Evolutionary conservation across 805 yeast genomes (phyloP).

Genomic region (Millerozyma acaciae): DNA sequence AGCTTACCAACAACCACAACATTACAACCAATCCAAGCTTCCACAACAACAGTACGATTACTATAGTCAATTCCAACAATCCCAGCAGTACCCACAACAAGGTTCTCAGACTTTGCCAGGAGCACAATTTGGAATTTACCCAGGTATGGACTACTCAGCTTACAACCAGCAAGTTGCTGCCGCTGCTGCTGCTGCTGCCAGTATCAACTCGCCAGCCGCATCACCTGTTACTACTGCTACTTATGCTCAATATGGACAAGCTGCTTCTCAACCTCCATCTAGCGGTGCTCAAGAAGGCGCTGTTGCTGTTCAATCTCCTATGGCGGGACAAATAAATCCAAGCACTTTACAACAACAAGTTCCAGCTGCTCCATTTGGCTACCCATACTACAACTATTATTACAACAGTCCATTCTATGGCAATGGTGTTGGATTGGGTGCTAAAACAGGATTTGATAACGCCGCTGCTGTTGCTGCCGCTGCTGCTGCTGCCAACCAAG

Average conservation of each 20-base stretch:
- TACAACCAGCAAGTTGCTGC: slow-evolving; percentile 34
- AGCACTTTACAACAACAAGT: slow-evolving; percentile 29
- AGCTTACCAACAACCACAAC: slow-evolving; percentile 11
- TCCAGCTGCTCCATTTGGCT: slow-evolving; percentile 38
- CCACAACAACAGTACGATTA: slow-evolving; percentile 29
- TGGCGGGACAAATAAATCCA: slow-evolving; percentile 15
- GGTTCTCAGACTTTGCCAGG: slow-evolving; percentile 38
- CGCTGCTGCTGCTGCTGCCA: slow-evolving; percentile 24
- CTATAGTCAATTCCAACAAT: slow-evolving; percentile 33
- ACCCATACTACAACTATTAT: slow-evolving; percentile 41
- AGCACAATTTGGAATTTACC: slow-evolving; percentile 40
- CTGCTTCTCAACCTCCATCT: slow-evolving; percentile 14
- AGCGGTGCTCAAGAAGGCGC: slow-evolving; percentile 15
- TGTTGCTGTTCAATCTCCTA: slow-evolving; percentile 20
- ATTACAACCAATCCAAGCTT: slow-evolving; percentile 20
- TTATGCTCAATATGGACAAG: slow-evolving; percentile 20
- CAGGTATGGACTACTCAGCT: slow-evolving; percentile 40
- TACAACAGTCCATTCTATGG: slow-evolving; percentile 40
- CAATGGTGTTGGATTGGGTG: slow-evolving; percentile 26
- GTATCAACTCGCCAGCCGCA: slow-evolving; percentile 27
- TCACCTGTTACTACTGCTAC: slow-evolving; percentile 18
- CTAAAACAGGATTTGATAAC: slow-evolving; percentile 17
- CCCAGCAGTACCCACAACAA: slow-evolving; percentile 41
- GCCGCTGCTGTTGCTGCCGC: slow-evolving; percentile 13
- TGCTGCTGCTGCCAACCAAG: slow-evolving; percentile 12